Percentiles rank a stretch among this genome's conserved stretches.
Evolutionary conservation across 805 yeast species (phyloP).

Genomic region (Candida silvatica): DNA sequence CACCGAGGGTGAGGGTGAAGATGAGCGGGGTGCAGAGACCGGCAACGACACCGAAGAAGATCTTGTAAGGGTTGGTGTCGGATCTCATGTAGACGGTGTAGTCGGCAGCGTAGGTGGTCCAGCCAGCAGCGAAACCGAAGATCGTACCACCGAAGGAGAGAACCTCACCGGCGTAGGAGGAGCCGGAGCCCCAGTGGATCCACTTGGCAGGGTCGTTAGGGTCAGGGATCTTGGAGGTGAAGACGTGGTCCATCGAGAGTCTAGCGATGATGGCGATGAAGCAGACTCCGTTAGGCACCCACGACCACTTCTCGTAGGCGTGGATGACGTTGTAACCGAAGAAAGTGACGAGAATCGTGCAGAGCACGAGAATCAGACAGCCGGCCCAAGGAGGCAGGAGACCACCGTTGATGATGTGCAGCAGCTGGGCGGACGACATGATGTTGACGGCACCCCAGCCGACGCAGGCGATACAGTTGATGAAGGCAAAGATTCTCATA

Average conservation of each 20-base stretch:
- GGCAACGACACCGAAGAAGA: constrained; percentile 53
- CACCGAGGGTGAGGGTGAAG: constrained; percentile 75
- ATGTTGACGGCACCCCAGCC: constrained; percentile 96
- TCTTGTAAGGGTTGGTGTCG: constrained; percentile 45
- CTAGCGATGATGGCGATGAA: constrained; percentile 76
- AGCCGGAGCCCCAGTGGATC: constrained; percentile 40
- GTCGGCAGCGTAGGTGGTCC: constrained; percentile 91
- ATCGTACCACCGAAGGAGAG: constrained; percentile 76
- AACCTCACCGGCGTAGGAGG: constrained; percentile 64
- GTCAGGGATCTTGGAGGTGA: constrained; percentile 38
- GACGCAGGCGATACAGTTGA: constrained; percentile 78
- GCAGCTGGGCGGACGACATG: constrained; percentile 79
- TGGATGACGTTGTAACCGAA: constrained; percentile 84
- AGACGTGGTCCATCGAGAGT: constrained; percentile 57
- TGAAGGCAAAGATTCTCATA: constrained; percentile 66
- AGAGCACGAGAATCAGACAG: constrained; percentile 58
- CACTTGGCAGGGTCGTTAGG: constrained; percentile 17
- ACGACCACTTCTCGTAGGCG: constrained; percentile 72
- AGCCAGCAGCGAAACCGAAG: constrained; percentile 88
- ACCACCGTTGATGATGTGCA: constrained; percentile 62
- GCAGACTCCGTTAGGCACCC: constrained; percentile 74
- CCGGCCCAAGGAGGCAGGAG: constrained; percentile 87
- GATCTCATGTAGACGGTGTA: constrained; percentile 82
- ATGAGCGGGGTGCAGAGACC: constrained; percentile 65
- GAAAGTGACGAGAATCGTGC: constrained; percentile 66